A percentile compares a stretch with the other conserved stretches of the same genome.
phyloP scores from a whole-genome alignment of 2,329 filamentous ascomycete species.

The Zopfia rhizophila region DNA sequence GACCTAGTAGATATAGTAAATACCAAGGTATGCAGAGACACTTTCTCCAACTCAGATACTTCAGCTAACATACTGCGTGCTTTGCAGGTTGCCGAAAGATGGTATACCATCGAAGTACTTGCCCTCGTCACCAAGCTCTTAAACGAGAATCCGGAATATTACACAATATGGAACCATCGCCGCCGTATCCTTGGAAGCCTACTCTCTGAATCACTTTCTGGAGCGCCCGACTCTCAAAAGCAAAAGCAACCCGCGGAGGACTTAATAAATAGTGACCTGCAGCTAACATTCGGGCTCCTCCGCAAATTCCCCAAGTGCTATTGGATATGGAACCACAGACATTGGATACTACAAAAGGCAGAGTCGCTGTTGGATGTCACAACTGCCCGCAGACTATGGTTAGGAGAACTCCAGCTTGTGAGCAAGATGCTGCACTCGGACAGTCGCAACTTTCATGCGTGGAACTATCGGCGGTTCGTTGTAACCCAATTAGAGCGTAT shows the following conservation, averaged over 20 bases:
- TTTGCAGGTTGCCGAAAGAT: slow-evolving; percentile 54
- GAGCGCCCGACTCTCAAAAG: slow-evolving; percentile 6
- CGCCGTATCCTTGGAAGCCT: slow-evolving; percentile 75
- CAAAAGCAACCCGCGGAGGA: slow-evolving; percentile 53
- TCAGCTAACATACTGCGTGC: slow-evolving; percentile 4
- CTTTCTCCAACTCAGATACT: background rate
- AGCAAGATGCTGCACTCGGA: slow-evolving; percentile 90
- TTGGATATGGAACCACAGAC: slow-evolving; percentile 98
- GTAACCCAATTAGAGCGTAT: slow-evolving; percentile 77
- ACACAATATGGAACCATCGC: slow-evolving; percentile 91
- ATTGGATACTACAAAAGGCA: slow-evolving; percentile 82
- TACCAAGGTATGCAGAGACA: slow-evolving; percentile 62
- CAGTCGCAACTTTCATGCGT: slow-evolving; percentile 94
- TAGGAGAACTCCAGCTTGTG: slow-evolving; percentile 82
- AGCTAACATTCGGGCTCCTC: slow-evolving; percentile 85
- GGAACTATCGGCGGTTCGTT: slow-evolving; percentile 87
- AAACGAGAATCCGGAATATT: slow-evolving; percentile 84
- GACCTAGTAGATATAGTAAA: slow-evolving; percentile 75
- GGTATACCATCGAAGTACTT: slow-evolving; percentile 68
- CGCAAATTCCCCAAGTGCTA: slow-evolving; percentile 95
- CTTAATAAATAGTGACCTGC: slow-evolving; percentile 77
- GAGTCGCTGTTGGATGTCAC: slow-evolving; percentile 69
- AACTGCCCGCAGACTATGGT: slow-evolving; percentile 76
- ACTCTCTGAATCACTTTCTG: slow-evolving; percentile 54
- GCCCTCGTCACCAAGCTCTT: slow-evolving; percentile 77